Conservation (phyloP, 345 rosid species). For the Gossypium anomalum region DNA sequence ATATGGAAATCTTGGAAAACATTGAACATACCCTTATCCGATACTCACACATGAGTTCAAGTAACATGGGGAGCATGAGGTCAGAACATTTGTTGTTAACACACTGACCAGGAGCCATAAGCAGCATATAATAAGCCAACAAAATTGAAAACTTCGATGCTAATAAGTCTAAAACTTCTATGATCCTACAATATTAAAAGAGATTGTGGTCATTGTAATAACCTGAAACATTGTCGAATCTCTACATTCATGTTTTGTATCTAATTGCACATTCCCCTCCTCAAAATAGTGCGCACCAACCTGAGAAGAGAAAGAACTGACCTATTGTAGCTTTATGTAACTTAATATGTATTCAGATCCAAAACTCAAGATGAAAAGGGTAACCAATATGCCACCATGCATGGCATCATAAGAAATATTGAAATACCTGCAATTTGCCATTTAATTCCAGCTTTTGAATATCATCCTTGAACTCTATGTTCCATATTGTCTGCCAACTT, state of each 20-base stretch:
- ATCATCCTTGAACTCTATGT: slow-evolving; percentile 75
- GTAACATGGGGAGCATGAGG: not conserved
- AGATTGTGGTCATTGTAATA: not conserved
- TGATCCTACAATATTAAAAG: not conserved
- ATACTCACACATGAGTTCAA: not conserved
- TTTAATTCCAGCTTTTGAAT: slow-evolving; percentile 55
- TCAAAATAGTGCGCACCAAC: slow-evolving; percentile 97
- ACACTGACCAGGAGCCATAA: not conserved
- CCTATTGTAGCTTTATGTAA: not conserved
- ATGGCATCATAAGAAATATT: slow-evolving; percentile 31
- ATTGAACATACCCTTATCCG: not conserved
- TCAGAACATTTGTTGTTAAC: not conserved
- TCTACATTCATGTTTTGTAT: slow-evolving; percentile 75
- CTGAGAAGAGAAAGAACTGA: slow-evolving; percentile 32
- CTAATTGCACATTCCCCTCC: slow-evolving; percentile 98
- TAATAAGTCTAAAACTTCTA: not conserved
- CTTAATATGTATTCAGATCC: slow-evolving; percentile 11
- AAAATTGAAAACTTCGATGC: not conserved
- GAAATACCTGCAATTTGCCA: slow-evolving; percentile 76
- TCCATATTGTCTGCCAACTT: slow-evolving; percentile 94
- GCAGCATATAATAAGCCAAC: not conserved
- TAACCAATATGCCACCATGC: not conserved
- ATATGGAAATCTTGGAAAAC: not conserved
- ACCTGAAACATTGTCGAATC: slow-evolving; percentile 92
- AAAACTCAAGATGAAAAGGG: not conserved